These are phyloP conservation scores for Zymoseptoria ardabiliae DNA, from an alignment of 2,329 filamentous ascomycete species.

Conservation along the genomic window DNA sequence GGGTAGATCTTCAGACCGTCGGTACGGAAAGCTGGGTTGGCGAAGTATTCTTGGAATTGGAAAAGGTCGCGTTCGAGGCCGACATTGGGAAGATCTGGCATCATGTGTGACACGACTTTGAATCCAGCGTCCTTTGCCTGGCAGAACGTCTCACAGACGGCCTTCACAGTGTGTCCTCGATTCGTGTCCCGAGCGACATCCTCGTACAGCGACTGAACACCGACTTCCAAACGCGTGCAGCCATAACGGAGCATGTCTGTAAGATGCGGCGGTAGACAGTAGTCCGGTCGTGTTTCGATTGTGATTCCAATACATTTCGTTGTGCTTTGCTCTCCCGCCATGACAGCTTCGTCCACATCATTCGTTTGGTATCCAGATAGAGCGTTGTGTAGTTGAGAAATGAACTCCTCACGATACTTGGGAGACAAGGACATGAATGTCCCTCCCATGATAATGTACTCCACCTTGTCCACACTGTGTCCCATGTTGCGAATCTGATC, in stretches of 20 bases:
- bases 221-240: conserved; percentile 87
- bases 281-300: conserved; percentile 94
- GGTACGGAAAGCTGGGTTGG: conserved; percentile 90
- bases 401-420: conserved; percentile 86
- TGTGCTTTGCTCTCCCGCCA: conserved; percentile 91
- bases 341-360: conserved; percentile 90
- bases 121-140: conserved; percentile 97
- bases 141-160: conserved; percentile 93
- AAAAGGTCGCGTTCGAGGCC: conserved; percentile 97
- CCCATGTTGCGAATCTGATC: conserved; percentile 94
- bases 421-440: conserved; percentile 96
- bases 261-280: conserved; percentile 91
- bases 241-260: conserved; percentile 97
- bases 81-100: conserved; percentile 96
- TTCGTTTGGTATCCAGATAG: conserved; percentile 91
- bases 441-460: conserved; percentile 99
- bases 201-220: conserved; percentile 94
- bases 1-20: conserved; percentile 98
- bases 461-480: conserved; percentile 96
- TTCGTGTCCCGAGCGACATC: conserved; percentile 98
- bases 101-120: conserved; percentile 99
- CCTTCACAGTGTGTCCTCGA: conserved; percentile 87
- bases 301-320: conserved; percentile 98
- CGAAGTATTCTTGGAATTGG: conserved; percentile 96
- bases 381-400: conserved; percentile 92